Evolutionary conservation across 331 rosid genomes (phyloP).

Genomic region (Arachis monticola): DNA sequence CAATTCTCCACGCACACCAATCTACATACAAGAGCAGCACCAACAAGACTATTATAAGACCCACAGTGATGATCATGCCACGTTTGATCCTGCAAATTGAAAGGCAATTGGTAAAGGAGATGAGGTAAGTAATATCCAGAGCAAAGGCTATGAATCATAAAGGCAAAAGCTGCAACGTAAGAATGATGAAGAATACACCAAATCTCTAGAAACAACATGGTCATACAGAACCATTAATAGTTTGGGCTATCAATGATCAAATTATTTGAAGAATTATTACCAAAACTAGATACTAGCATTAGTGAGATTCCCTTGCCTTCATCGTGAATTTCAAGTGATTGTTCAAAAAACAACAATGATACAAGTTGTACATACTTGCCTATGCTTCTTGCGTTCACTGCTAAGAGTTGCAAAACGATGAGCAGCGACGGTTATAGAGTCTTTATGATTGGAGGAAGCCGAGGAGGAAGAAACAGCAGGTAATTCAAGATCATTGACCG

Average conservation of each 20-base stretch:
- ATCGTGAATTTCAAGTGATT: too few species aligned
- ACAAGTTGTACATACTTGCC: constrained; percentile 59
- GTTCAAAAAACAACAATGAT: too few species aligned
- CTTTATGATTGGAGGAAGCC: constrained; percentile 48
- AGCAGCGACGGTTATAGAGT: constrained; percentile 64
- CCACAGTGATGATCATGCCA: constrained; percentile 66
- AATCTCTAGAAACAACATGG: constrained; percentile 5
- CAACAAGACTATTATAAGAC: constrained; percentile 61
- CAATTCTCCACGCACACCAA: constrained; percentile 93
- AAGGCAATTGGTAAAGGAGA: constrained; percentile 15
- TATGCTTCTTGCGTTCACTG: constrained; percentile 59
- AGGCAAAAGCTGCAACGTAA: not conserved
- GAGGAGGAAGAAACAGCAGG: constrained; percentile 57
- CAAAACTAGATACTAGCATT: too few species aligned
- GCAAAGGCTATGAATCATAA: constrained; percentile 26
- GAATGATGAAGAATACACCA: constrained; percentile 9
- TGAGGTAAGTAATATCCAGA: constrained; percentile 16
- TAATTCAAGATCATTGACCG: constrained; percentile 71
- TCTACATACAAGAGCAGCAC: constrained; percentile 76
- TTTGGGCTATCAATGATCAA: not conserved
- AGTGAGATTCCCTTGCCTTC: not conserved
- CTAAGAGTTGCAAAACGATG: constrained; percentile 76
- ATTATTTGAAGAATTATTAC: constrained; percentile 1
- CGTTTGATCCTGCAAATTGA: constrained; percentile 65
- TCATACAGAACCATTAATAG: constrained; percentile 3